Evolutionary conservation across 257 asterid genomes (phyloP).

Genomic region (Salvia miltiorrhiza): DNA sequence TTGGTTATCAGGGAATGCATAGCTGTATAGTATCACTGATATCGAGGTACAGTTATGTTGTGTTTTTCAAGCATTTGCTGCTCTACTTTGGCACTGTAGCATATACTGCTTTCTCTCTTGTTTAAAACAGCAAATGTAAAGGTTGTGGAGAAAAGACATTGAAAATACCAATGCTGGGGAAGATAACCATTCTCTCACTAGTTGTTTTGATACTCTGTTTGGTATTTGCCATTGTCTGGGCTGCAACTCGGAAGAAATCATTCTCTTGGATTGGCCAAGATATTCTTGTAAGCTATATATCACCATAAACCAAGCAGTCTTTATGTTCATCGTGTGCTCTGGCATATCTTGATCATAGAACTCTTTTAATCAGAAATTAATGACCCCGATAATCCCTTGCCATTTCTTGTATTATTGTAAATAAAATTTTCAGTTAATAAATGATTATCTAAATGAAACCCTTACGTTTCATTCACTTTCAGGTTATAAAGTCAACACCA

Average conservation of each 20-base stretch:
- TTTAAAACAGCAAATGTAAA: conserved; percentile 58
- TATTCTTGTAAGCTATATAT: conserved; percentile 63
- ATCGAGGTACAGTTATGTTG: conserved; percentile 43
- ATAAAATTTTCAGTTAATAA: not conserved
- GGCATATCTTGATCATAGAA: not conserved
- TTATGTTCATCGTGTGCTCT: not conserved
- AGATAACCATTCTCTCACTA: conserved; percentile 59
- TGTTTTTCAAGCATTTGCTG: not conserved
- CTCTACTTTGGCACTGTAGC: conserved; percentile 14
- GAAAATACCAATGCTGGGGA: conserved; percentile 69
- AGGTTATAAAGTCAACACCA: not conserved
- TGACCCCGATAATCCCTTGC: not conserved
- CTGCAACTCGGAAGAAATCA: conserved; percentile 60
- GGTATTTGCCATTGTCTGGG: conserved; percentile 73
- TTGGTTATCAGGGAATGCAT: conserved; percentile 78
- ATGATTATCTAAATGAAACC: not conserved
- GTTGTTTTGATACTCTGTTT: conserved; percentile 49
- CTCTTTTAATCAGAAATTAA: not conserved
- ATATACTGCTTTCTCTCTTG: conserved; percentile 13
- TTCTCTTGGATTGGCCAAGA: conserved; percentile 96
- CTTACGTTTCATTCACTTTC: not conserved
- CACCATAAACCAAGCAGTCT: conserved; percentile 8
- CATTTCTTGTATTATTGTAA: conserved; percentile 4
- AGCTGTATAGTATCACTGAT: conserved; percentile 57
- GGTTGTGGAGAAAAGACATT: conserved; percentile 48